A percentile compares a stretch with the other conserved stretches of the same genome.
Conservation (phyloP, 2,329 filamentous ascomycete genomes). For the Cadophora luteo-olivacea region DNA sequence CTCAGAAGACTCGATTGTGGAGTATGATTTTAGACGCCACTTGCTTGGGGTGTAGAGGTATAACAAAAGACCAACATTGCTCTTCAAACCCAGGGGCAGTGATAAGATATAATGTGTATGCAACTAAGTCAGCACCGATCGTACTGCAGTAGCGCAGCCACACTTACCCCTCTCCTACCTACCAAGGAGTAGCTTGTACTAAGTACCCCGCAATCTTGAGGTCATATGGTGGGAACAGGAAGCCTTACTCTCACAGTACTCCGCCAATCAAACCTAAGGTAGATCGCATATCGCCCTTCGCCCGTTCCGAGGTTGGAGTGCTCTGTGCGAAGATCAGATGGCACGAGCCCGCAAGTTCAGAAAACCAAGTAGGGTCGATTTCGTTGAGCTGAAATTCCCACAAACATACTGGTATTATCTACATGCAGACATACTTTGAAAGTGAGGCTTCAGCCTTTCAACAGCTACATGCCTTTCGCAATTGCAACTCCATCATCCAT, state of each 20-base stretch:
- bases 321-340: no score
- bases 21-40: background rate
- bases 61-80: no score
- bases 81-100: background rate
- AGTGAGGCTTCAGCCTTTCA: no score
- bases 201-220: conserved; percentile 7
- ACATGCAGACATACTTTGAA: no score
- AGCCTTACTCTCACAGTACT: background rate
- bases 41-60: no score
- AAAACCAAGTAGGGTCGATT: background rate
- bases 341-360: no score
- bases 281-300: background rate
- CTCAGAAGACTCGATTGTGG: background rate
- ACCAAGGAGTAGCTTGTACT: background rate
- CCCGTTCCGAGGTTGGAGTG: background rate
- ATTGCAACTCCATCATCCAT: conserved; percentile 17
- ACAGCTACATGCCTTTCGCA: background rate
- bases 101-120: background rate
- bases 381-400: background rate
- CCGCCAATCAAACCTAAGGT: background rate
- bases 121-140: background rate
- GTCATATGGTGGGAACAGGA: background rate
- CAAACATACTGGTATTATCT: no score
- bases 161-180: conserved; percentile 1
- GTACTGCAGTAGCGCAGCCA: background rate